These are phyloP conservation scores for Euphorbia schlechtendalii DNA, from an alignment of 441 rosid genomes.

Conservation along the genomic window DNA sequence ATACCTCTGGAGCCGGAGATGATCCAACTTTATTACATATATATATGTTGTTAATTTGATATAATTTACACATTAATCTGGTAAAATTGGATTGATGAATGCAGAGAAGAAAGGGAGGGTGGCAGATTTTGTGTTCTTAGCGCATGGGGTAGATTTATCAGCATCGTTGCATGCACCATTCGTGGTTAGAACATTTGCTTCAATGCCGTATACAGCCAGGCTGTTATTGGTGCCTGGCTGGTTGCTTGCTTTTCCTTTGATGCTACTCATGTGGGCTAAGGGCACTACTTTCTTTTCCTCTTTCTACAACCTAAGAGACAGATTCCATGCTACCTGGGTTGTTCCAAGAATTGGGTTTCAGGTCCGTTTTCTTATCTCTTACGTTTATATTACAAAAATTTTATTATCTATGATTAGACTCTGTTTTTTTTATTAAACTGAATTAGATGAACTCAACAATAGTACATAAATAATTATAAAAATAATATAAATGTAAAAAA, in stretches of 20 bases:
- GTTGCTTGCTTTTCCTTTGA: conserved; percentile 40
- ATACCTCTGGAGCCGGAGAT: too few species aligned
- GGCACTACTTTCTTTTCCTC: conserved; percentile 52
- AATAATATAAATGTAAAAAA: too few species aligned
- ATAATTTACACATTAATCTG: too few species aligned
- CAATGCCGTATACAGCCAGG: conserved; percentile 42
- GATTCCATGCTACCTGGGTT: conserved; percentile 64
- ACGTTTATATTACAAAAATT: too few species aligned
- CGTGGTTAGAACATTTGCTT: conserved; percentile 44
- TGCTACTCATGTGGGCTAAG: conserved; percentile 67
- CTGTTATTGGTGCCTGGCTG: conserved; percentile 36
- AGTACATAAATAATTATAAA: too few species aligned
- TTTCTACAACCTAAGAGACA: conserved; percentile 60
- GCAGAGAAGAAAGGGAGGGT: conserved; percentile 36
- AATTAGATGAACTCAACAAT: too few species aligned
- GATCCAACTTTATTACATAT: too few species aligned
- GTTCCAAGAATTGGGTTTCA: conserved; percentile 88
- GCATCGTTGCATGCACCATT: conserved; percentile 67
- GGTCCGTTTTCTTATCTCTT: conserved; percentile 27
- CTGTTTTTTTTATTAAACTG: too few species aligned
- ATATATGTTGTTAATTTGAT: too few species aligned
- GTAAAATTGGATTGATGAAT: background rate
- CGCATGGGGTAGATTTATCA: conserved; percentile 70
- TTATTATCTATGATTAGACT: too few species aligned
- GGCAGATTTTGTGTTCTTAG: conserved; percentile 91